Evolutionary conservation across 2,329 filamentous ascomycete genomes (phyloP).

Genomic region (Cryphonectria naterciae): DNA sequence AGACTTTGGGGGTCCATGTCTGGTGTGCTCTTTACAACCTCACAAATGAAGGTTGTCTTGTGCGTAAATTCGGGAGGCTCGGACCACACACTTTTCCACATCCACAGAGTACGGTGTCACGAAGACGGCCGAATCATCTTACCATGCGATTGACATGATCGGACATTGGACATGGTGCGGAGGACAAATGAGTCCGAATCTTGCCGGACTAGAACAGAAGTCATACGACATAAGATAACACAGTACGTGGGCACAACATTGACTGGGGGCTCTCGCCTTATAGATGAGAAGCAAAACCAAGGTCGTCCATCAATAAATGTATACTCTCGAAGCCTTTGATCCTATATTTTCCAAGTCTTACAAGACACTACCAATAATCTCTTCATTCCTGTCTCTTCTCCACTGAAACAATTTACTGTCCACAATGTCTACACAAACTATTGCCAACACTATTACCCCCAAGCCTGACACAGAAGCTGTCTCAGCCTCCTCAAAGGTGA

Average conservation of each 20-base stretch:
- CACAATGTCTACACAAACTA: background rate
- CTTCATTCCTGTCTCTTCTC: background rate
- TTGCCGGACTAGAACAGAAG: background rate
- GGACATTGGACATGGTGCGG: background rate
- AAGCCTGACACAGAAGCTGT: background rate
- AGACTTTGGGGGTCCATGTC: too few relatives aligned
- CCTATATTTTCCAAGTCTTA: too few relatives aligned
- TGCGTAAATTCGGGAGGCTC: too few relatives aligned
- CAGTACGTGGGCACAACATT: background rate
- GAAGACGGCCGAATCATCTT: background rate
- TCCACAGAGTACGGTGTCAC: background rate
- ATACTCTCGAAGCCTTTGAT: background rate
- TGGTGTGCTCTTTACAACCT: too few relatives aligned
- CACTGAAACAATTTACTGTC: background rate
- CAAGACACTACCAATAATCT: too few relatives aligned
- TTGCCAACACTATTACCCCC: background rate
- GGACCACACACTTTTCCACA: too few relatives aligned
- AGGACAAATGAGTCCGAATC: background rate
- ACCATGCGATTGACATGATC: background rate
- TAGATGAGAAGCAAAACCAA: background rate
- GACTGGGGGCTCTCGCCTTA: background rate
- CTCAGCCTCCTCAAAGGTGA: slow-evolving; percentile 8
- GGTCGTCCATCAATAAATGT: background rate
- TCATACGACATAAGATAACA: background rate
- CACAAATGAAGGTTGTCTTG: too few relatives aligned